Conservation (phyloP, 257 asterid genomes). For the Jacaranda copaia region DNA sequence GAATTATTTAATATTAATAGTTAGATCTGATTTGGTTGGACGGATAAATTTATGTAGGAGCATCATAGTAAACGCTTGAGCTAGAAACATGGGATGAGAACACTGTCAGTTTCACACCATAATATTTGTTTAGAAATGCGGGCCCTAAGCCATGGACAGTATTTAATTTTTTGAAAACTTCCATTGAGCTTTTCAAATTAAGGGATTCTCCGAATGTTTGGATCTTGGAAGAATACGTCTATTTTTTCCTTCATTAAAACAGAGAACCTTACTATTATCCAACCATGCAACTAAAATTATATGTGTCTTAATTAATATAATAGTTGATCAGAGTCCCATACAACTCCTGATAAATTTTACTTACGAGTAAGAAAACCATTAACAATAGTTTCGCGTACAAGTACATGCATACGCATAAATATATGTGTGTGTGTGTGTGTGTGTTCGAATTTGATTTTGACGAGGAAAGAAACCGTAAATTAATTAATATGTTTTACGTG, state of each 20-base stretch:
- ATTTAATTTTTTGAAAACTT: background rate
- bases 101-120: background rate
- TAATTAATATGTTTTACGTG: background rate
- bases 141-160: background rate
- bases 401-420: no score
- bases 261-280: background rate
- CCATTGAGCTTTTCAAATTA: background rate
- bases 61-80: background rate
- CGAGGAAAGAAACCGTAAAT: no score
- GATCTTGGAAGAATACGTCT: conserved; percentile 4
- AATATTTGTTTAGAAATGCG: no score
- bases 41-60: background rate
- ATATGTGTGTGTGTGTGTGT: no score
- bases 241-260: background rate
- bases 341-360: no score
- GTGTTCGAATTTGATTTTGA: no score
- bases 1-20: no score
- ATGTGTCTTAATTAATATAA: no score
- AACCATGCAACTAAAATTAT: background rate
- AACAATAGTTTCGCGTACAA: no score
- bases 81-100: background rate
- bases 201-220: background rate
- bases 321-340: no score
- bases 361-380: no score
- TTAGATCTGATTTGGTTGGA: no score